Conservation (phyloP, 78 protist genomes). For the Acrasis kona region DNA sequence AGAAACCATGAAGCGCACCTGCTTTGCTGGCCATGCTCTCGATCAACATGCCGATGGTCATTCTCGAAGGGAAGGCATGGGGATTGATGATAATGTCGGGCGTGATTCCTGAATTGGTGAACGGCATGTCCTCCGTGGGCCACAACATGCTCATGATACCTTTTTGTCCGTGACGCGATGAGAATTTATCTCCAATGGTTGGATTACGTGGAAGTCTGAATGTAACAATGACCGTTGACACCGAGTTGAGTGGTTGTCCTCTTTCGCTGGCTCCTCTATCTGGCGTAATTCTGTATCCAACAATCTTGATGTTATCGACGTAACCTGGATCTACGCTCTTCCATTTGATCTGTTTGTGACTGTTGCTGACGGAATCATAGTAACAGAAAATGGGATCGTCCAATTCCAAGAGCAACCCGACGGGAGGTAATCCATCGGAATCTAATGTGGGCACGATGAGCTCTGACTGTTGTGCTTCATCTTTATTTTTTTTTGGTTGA, state of each 20-base stretch:
- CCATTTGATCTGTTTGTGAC: conserved; percentile 10
- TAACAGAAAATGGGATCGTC: conserved; percentile 15
- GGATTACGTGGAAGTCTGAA: conserved; percentile 58
- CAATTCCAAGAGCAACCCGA: conserved; percentile 9
- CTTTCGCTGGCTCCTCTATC: background rate
- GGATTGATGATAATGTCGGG: conserved; percentile 99
- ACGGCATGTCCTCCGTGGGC: conserved; percentile 93
- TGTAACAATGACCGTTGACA: conserved; percentile 7
- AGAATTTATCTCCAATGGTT: conserved; percentile 94
- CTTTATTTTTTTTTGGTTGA: background rate
- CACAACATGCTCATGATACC: conserved; percentile 55
- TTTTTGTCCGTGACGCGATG: conserved; percentile 95
- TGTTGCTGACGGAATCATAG: background rate
- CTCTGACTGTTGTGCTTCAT: background rate
- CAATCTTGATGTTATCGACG: conserved; percentile 9
- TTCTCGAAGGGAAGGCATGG: conserved; percentile 98
- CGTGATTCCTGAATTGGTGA: conserved; percentile 85
- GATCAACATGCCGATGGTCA: conserved; percentile 98
- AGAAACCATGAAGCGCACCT: conserved; percentile 79
- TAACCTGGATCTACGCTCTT: conserved; percentile 18
- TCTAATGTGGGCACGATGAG: conserved; percentile 2
- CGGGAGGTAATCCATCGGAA: conserved; percentile 43
- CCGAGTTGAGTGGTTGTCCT: too few relatives aligned
- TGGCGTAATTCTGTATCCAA: background rate
- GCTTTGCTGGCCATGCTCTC: conserved; percentile 91